Conservation (phyloP, 306 rosid species). For the Nissolia schottii region DNA sequence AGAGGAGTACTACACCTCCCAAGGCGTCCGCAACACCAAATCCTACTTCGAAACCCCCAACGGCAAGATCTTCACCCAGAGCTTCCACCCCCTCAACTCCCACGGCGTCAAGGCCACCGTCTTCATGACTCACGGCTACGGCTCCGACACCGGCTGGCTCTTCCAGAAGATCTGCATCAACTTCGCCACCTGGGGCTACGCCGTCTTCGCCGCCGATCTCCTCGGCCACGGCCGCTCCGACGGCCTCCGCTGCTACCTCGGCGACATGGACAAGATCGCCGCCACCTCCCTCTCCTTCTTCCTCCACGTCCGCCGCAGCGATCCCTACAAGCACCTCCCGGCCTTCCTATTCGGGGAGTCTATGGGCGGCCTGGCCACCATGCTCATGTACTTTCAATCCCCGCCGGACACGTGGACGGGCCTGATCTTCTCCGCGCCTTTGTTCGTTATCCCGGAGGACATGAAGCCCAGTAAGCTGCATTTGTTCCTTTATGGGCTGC, state of each 20-base stretch:
- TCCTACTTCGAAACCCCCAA: constrained; percentile 67
- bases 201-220: constrained; percentile 90
- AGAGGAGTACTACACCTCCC: constrained; percentile 86
- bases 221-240: constrained; percentile 95
- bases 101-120: constrained; percentile 61
- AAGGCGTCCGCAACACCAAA: constrained; percentile 66
- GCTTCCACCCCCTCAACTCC: constrained; percentile 56
- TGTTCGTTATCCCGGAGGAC: constrained; percentile 85
- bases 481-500: constrained; percentile 61
- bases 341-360: constrained; percentile 97
- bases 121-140: constrained; percentile 91
- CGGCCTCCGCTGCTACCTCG: constrained; percentile 86
- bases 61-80: constrained; percentile 75
- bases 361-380: constrained; percentile 73
- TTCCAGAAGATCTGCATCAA: constrained; percentile 85
- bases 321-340: constrained; percentile 46
- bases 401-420: constrained; percentile 84
- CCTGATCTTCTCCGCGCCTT: constrained; percentile 82
- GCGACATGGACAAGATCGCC: constrained; percentile 76
- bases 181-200: constrained; percentile 86
- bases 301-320: constrained; percentile 55
- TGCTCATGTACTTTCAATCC: constrained; percentile 81
- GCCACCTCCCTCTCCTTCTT: constrained; percentile 69
- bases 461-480: constrained; percentile 76
- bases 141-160: constrained; percentile 98